Conservation (phyloP, 2,329 filamentous ascomycete genomes). For the Exophiala dermatitidis region DNA sequence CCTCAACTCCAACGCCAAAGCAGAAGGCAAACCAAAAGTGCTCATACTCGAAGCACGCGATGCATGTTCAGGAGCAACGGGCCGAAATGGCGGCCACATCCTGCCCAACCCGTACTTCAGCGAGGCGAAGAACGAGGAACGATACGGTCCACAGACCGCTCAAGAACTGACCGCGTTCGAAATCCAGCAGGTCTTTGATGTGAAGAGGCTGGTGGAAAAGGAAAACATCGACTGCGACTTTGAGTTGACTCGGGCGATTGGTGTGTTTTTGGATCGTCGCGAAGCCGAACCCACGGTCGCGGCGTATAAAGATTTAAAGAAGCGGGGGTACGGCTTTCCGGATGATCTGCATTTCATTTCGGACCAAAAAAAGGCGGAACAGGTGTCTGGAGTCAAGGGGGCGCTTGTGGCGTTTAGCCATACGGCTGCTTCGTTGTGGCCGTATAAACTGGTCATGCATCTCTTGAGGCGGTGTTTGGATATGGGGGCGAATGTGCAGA, state of each 20-base stretch:
- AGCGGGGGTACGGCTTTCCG: slow-evolving; percentile 27
- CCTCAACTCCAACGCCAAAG: too few species aligned
- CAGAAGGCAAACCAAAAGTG: slow-evolving; percentile 28
- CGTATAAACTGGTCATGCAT: slow-evolving; percentile 74
- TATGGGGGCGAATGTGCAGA: slow-evolving; percentile 47
- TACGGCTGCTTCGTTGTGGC: slow-evolving; percentile 39
- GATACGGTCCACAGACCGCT: slow-evolving; percentile 34
- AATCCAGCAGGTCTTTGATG: slow-evolving; percentile 33
- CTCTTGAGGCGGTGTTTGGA: slow-evolving; percentile 56
- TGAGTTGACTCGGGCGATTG: slow-evolving; percentile 34
- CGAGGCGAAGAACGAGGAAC: too few species aligned
- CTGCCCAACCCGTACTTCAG: slow-evolving; percentile 39
- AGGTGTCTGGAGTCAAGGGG: slow-evolving; percentile 34
- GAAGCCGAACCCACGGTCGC: slow-evolving; percentile 31
- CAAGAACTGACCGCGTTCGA: slow-evolving; percentile 38
- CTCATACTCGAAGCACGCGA: slow-evolving; percentile 37
- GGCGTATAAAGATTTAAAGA: slow-evolving; percentile 29
- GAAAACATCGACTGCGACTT: slow-evolving; percentile 42
- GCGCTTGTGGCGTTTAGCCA: slow-evolving; percentile 33
- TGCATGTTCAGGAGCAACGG: slow-evolving; percentile 41
- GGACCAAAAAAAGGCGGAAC: slow-evolving; percentile 22
- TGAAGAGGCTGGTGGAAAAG: slow-evolving; percentile 36
- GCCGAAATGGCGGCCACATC: slow-evolving; percentile 42
- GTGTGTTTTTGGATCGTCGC: slow-evolving; percentile 33
- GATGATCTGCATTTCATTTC: slow-evolving; percentile 27